phyloP scores from a whole-genome alignment of 1,284 basidiomycete genomes.

The Caloboletus firmus region DNA sequence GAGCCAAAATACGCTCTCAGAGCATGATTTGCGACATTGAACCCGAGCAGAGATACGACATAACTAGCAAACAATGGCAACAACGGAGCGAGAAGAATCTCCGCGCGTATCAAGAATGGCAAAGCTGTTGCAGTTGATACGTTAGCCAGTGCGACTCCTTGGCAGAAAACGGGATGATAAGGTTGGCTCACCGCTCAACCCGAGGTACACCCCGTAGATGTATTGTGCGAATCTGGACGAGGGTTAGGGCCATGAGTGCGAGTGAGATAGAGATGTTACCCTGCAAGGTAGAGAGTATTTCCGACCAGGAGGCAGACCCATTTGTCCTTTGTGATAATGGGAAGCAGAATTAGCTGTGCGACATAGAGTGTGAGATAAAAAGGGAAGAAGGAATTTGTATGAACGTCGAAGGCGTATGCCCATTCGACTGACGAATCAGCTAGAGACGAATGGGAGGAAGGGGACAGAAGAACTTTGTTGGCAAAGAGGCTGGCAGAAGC shows the following conservation, averaged over 20 bases:
- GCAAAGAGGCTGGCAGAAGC: constrained; percentile 59
- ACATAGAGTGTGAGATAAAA: constrained; percentile 86
- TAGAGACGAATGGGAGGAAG: constrained; percentile 69
- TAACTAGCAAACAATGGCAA: constrained; percentile 83
- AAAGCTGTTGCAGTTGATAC: constrained; percentile 52
- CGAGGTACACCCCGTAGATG: constrained; percentile 87
- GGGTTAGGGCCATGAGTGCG: constrained; percentile 5
- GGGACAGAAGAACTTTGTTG: constrained; percentile 69
- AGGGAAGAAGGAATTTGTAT: constrained; percentile 94
- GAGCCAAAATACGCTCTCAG: constrained; percentile 78
- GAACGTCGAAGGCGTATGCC: constrained; percentile 93
- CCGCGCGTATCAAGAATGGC: constrained; percentile 87
- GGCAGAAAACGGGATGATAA: background rate
- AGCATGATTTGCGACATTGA: constrained; percentile 82
- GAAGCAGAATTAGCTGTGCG: constrained; percentile 80
- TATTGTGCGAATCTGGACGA: constrained; percentile 75
- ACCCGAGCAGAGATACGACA: constrained; percentile 83
- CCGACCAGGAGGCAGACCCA: constrained; percentile 94
- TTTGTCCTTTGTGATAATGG: constrained; percentile 78
- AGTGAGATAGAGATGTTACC: constrained; percentile 45
- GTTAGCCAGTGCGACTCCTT: constrained; percentile 2
- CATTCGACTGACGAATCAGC: constrained; percentile 81
- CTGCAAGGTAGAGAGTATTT: constrained; percentile 87
- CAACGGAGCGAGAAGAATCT: constrained; percentile 83
- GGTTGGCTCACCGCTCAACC: constrained; percentile 65